Conservation (phyloP, 352 stramenopile species). For the Globisporangium parvum region DNA sequence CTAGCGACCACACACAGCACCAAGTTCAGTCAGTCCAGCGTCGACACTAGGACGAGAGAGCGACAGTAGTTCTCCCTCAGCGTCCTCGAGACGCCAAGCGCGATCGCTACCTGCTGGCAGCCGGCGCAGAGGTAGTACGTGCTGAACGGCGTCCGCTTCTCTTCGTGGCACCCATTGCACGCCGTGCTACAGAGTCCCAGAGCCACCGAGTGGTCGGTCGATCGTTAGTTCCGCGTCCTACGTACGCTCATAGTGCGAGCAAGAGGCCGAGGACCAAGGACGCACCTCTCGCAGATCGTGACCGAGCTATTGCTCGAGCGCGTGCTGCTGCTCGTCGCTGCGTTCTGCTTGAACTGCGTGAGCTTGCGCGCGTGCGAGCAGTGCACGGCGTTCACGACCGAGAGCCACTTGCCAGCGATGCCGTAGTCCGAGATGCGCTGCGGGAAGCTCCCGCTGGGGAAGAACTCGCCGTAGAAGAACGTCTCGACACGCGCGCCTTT, state of each 20-base stretch:
- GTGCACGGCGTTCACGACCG: conserved; percentile 14
- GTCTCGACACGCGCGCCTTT: conserved; percentile 25
- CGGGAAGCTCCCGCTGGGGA: conserved; percentile 17
- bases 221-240: not conserved
- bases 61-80: too few species aligned
- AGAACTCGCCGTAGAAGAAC: conserved; percentile 35
- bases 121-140: conserved; percentile 15
- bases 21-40: not conserved
- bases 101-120: conserved; percentile 22
- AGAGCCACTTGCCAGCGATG: conserved; percentile 16
- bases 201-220: not conserved
- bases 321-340: not conserved
- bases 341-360: conserved; percentile 1
- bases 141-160: conserved; percentile 4
- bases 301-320: not conserved
- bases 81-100: too few species aligned
- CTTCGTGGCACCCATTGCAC: conserved; percentile 2
- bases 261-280: not conserved
- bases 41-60: too few species aligned
- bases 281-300: conserved; percentile 6
- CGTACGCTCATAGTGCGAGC: not conserved
- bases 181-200: conserved; percentile 12
- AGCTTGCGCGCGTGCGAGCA: conserved; percentile 12
- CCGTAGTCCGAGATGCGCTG: conserved; percentile 15
- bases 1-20: conserved; percentile 3